Evolutionary conservation across 176 grass and related monocot species (phyloP), one percentile per base, ranked within the genome.

Genomic region (Avena insularis): DNA sequence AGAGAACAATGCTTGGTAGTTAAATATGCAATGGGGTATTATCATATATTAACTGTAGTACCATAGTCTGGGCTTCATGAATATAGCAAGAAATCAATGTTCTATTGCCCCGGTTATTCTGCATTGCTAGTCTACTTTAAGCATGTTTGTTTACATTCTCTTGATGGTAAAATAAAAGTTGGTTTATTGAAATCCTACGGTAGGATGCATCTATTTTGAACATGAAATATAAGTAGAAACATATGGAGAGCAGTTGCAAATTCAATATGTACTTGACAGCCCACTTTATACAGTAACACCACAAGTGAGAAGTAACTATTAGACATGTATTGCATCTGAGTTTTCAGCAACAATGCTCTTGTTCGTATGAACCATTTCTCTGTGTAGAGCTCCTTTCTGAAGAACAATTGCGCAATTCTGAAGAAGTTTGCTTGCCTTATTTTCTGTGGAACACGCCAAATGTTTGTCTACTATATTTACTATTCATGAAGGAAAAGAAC

Each of bases 1-100:
- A 8, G 60, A 89, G 12, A 85, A 81, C 15, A 36, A 31, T 63
- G 23, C 58, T 12, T 67, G 64, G 71, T 88, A 78, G 29, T 75
- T 65, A 12, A 50, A 82, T 8, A 8, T 25, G 40, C 45, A 59
- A 79, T 79, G 13, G 14, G 4, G 4, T 35, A 1, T 84, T 6
- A 25, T 79, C 51, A 62, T 49, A 23, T 19, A 38, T 71, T 58
- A 19, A 35, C 35, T 78, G 16, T 70, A 57, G 5, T 82, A 27
- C 57, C 69, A 65, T 78, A 73, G 20, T 54, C 14, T 29, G 27
- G 23, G 54, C n/a, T 79, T 61, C 71, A 31, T 62, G 54, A n/a
- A 43, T 57, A 71, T 78, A 63, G 54, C 4, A 61, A 84, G 20
- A 79, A 51, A 89, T 8, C 27, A 40, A 17, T 75, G 29, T 55